Conservation (phyloP, 169 alveolate species). For the Amoebophrya sp. region DNA sequence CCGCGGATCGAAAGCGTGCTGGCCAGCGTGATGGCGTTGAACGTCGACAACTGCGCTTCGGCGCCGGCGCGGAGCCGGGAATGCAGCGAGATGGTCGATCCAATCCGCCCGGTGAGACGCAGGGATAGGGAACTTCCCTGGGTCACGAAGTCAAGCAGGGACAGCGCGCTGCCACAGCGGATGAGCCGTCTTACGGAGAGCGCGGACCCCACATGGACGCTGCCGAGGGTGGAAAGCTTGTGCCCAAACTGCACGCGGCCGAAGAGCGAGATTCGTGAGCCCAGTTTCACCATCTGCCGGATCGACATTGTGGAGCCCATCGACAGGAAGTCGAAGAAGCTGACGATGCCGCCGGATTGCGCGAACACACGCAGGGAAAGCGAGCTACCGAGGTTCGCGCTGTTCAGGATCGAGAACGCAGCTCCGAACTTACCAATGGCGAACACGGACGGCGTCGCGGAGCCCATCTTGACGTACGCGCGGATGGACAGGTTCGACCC, state of each 20-base stretch:
- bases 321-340: not conserved
- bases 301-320: not conserved
- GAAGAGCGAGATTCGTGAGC: not conserved
- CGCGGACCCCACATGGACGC: not conserved
- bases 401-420: not conserved
- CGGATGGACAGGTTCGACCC: not conserved
- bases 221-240: not conserved
- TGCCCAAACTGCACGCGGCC: not conserved
- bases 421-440: not conserved
- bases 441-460: not conserved
- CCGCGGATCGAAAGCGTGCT: not conserved
- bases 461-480: not conserved
- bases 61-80: not conserved
- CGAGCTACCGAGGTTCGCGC: conserved; percentile 1
- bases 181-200: not conserved
- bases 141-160: not conserved
- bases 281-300: not conserved
- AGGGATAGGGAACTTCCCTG: not conserved
- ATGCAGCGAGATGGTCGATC: not conserved
- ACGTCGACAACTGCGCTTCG: not conserved
- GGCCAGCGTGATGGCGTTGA: conserved; percentile 3
- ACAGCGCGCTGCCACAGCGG: not conserved
- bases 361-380: not conserved
- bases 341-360: not conserved
- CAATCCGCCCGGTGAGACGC: not conserved